phyloP scores from a whole-genome alignment of 345 rosid genomes.

The Conringia planisiliqua region DNA sequence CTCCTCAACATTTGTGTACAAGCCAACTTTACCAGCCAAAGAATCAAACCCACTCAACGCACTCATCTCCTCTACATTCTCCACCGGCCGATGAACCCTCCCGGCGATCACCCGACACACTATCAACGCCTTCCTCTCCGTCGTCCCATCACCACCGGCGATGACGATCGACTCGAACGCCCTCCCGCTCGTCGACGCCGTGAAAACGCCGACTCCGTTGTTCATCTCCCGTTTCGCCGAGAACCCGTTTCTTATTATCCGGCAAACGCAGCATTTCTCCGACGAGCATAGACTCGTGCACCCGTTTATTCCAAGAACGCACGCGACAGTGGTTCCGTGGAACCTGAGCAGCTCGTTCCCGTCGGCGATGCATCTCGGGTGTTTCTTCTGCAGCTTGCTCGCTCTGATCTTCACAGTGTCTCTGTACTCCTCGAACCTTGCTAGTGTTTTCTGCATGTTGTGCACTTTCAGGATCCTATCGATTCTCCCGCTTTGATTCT shows the following conservation, averaged over 20 bases:
- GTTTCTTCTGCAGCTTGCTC: constrained; percentile 87
- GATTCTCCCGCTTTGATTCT: constrained; percentile 67
- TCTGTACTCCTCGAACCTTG: constrained; percentile 87
- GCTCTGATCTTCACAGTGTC: constrained; percentile 81
- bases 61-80: constrained; percentile 66
- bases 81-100: constrained; percentile 93
- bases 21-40: constrained; percentile 89
- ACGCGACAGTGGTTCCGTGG: constrained; percentile 76
- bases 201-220: constrained; percentile 81
- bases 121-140: constrained; percentile 73
- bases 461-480: constrained; percentile 91
- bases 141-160: constrained; percentile 37
- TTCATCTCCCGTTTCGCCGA: constrained; percentile 75
- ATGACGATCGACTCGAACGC: constrained; percentile 64
- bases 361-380: constrained; percentile 90
- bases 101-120: constrained; percentile 98
- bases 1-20: constrained; percentile 86
- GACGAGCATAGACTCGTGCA: constrained; percentile 71
- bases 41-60: constrained; percentile 93
- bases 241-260: constrained; percentile 77
- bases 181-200: constrained; percentile 90
- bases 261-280: constrained; percentile 71
- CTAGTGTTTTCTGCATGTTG: constrained; percentile 86
- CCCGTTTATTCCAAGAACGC: constrained; percentile 74
- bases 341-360: constrained; percentile 94